A percentile compares a stretch with the other conserved stretches of the same genome.
phyloP scores from a whole-genome alignment of 2,329 filamentous ascomycete species.

The Fusarium beomiforme region DNA sequence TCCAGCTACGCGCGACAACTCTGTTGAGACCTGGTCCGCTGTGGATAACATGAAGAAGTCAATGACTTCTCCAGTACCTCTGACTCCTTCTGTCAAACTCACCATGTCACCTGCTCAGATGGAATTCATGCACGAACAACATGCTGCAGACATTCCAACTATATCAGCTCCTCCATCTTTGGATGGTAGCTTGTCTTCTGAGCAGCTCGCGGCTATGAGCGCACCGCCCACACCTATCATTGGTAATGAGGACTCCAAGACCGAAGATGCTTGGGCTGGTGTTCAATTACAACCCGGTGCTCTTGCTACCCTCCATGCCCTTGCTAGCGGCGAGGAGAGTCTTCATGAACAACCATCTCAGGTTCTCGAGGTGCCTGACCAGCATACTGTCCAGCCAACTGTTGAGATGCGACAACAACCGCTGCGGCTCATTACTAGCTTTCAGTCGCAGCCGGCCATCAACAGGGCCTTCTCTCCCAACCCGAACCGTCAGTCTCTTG shows the following conservation, averaged over 20 bases:
- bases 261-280: slow-evolving; percentile 74
- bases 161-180: slow-evolving; percentile 86
- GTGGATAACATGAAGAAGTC: slow-evolving; percentile 56
- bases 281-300: slow-evolving; percentile 82
- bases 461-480: slow-evolving; percentile 44
- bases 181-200: slow-evolving; percentile 87
- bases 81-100: slow-evolving; percentile 73
- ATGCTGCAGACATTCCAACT: slow-evolving; percentile 73
- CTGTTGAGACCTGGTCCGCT: slow-evolving; percentile 56
- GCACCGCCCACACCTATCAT: slow-evolving; percentile 86
- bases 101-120: slow-evolving; percentile 81
- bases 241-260: slow-evolving; percentile 62
- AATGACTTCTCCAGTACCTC: slow-evolving; percentile 66
- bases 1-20: slow-evolving; percentile 51
- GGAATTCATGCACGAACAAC: slow-evolving; percentile 73
- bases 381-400: slow-evolving; percentile 32
- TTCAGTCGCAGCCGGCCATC: slow-evolving; percentile 42
- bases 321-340: slow-evolving; percentile 72
- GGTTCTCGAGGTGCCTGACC: slow-evolving; percentile 57
- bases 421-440: slow-evolving; percentile 59
- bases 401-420: slow-evolving; percentile 62
- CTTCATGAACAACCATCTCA: slow-evolving; percentile 59
- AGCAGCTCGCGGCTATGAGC: slow-evolving; percentile 85
- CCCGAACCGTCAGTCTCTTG: slow-evolving; percentile 64
- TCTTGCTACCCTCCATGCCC: slow-evolving; percentile 80